phyloP scores from a whole-genome alignment of 176 grass and related monocot species.

The Alloteropsis semialata region DNA sequence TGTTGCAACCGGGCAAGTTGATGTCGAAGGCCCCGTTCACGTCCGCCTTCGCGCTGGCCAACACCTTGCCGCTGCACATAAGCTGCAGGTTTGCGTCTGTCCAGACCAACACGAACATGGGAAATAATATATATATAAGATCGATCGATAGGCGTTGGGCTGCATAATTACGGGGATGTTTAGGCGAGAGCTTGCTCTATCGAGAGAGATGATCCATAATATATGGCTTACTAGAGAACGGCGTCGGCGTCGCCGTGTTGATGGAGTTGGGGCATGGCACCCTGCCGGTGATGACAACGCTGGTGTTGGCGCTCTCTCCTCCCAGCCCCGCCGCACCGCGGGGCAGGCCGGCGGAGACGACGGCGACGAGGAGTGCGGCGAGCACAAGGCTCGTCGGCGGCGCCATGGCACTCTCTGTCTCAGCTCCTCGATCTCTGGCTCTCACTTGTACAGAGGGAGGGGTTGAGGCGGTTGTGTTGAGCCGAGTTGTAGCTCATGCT shows the following conservation, averaged over 20 bases:
- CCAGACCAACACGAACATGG: background rate
- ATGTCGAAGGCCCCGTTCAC: conserved; percentile 35
- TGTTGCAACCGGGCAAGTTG: accelerated
- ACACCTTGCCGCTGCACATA: conserved; percentile 24
- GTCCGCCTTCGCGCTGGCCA: conserved; percentile 38
- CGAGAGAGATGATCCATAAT: no score
- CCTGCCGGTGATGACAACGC: conserved; percentile 13
- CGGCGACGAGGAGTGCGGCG: background rate
- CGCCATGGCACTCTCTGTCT: background rate
- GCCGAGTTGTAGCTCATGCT: conserved; percentile 1
- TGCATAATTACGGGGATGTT: no score
- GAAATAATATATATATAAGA: background rate
- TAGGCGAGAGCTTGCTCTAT: no score
- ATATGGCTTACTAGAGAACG: conserved; percentile 75
- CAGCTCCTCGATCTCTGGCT: background rate
- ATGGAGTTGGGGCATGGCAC: conserved; percentile 58
- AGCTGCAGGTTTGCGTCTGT: conserved; percentile 53
- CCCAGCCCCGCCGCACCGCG: background rate
- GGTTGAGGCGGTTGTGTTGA: background rate
- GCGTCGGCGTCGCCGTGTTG: background rate
- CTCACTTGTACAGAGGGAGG: background rate
- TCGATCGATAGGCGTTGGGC: background rate
- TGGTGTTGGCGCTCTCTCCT: background rate
- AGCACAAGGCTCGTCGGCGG: conserved; percentile 22
- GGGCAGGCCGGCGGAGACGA: background rate